Base-by-base conservation (phyloP, 495 filamentous ascomycete species). In the Rhypophila decipiens region DNA sequence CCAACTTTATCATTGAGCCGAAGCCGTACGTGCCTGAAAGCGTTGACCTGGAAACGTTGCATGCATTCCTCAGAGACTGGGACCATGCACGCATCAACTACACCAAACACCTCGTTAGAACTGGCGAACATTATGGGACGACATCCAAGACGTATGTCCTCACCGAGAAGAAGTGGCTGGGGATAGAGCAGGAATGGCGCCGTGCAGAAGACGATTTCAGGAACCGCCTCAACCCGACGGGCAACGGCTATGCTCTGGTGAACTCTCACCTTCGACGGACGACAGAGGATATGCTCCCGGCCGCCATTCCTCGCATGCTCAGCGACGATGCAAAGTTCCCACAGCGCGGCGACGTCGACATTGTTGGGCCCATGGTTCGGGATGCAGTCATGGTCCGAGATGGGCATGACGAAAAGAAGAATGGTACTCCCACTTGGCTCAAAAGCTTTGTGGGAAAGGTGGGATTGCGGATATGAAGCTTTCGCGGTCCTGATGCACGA, bases 351-450 rank as follows among this genome's bases (percentile, higher is more conserved):
- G 88, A 95, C 54, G 83, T 88, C 45, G 88, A 94, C 60, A 93
- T 95, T 49, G 88, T 96, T 12, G 90, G 90, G 1, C 90, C 90
- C 3, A 96, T 96, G 90, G 79, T 82, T 11, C 77, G 83, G 42
- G 76, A 82, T 46, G 63, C 67, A 5, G 61, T 69, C 42, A 76
- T 76, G 72, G 56, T 60, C 20, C 65, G 69, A 18, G 57, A 66
- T 13, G 59, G 55, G 7, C 53, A 61, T 9, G 46, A 62, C 17
- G 71, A 74, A 18, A 62, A 61, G 39, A 67, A 65, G 46, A 59
- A 55, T 33, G 56, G 61, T n/a, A 58, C 65, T 4, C 56, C 67
- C 15, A 64, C 65, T 39, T 74, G 70, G 70, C 39, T 65, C 51
- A 72, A 68, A 49, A 65, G 59, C 19, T 41, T 76, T 1, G 66